Evolutionary conservation across 2,329 filamentous ascomycete species (phyloP).

Genomic region (Colletotrichum sp.): DNA sequence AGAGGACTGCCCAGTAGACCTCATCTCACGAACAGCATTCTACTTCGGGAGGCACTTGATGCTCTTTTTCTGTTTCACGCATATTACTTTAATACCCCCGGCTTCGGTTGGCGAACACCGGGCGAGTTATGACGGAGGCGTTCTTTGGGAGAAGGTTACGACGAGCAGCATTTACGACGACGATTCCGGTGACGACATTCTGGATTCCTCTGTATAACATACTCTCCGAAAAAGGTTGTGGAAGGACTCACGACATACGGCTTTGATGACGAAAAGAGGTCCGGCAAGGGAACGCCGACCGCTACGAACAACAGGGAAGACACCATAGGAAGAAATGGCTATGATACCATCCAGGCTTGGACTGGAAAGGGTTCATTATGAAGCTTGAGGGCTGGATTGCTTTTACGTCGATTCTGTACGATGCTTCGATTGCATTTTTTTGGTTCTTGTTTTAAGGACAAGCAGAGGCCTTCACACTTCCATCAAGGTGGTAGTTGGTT

Average conservation of each 20-base stretch:
- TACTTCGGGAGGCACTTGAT: conserved; percentile 13
- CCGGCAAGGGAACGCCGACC: conserved; percentile 9
- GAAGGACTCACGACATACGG: conserved; percentile 16
- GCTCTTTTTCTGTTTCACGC: conserved; percentile 1
- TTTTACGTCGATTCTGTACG: conserved; percentile 9
- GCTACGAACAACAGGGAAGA: conserved; percentile 11
- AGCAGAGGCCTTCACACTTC: neutral
- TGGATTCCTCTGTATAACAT: conserved; percentile 21
- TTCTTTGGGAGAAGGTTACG: conserved; percentile 12
- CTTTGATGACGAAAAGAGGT: conserved; percentile 18
- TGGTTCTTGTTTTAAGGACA: neutral
- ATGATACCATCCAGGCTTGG: conserved; percentile 9
- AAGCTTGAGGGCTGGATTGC: neutral
- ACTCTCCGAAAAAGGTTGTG: conserved; percentile 15
- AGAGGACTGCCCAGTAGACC: conserved; percentile 22
- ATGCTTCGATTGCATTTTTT: neutral
- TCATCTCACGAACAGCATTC: conserved; percentile 4
- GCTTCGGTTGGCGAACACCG: neutral
- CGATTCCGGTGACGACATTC: conserved; percentile 21
- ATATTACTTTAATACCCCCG: conserved; percentile 11
- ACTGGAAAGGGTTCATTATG: conserved; percentile 11
- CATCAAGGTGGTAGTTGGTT: neutral
- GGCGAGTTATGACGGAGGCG: conserved; percentile 15
- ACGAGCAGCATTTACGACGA: conserved; percentile 21
- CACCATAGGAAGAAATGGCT: conserved; percentile 3